Evolutionary conservation across 768 basidiomycete species (phyloP), one percentile per base, ranked within the genome.

Genomic region (Hirschioporus abietinus): DNA sequence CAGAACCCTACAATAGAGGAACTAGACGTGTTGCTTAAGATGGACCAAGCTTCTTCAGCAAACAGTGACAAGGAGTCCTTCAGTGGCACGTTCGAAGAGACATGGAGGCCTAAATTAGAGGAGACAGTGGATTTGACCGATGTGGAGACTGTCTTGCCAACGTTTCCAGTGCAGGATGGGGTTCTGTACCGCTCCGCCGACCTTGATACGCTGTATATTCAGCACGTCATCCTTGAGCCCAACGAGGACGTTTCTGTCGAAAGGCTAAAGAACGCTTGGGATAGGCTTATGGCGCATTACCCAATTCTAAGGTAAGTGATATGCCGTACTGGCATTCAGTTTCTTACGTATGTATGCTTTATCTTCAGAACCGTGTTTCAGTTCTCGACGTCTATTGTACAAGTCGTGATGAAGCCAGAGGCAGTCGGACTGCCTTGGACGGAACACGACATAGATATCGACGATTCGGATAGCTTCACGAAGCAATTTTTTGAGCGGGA

Each of bases 81-180:
- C 20, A 52, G 42, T 52, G 42, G 5, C 15, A 20, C 42, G 15
- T 52, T 52, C 12, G 42, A 52, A 20, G 12, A 52, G 42, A 52
- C 42, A 15, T 52, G 42, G 42, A 52, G 42, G 42, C 42, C 42
- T 3, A 52, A 68, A 27, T 60, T 69, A 8, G 42, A 63, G 35
- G 34, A 35, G 42, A 63, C 61, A 8, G 68, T 71, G 42, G 25
- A 60, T n/a, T 0, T 8, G 18, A 63, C 36, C n/a, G 58, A 63
- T 18, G 60, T 75, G 9, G 68, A 60, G 36, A 65, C 62, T 15
- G 68, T 77, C 65, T 79, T 82, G 25, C 82, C 83, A 23, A 74
- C 83, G 30, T 81, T 83, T 64, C 74, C 82, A 23, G 74, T 83
- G 17, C 83, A 84, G 66, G 82, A 82, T 71, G 83, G 83, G 24